Evolutionary conservation across 1,284 basidiomycete species (phyloP).

Genomic region (Caloboletus inedulis): DNA sequence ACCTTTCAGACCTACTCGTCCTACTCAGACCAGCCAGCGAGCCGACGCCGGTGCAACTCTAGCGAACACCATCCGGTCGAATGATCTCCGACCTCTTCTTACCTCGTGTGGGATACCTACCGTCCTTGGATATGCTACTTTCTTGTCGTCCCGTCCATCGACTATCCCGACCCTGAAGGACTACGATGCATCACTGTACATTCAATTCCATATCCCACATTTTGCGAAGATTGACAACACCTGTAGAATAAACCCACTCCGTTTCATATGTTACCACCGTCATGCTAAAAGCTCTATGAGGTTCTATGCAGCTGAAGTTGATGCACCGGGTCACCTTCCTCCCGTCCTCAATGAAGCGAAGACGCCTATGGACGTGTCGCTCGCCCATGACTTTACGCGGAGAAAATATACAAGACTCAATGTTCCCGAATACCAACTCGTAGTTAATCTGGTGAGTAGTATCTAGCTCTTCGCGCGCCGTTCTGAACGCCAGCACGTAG

Average conservation of each 20-base stretch:
- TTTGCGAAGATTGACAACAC: slow-evolving; percentile 11
- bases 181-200: slow-evolving; percentile 16
- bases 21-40: slow-evolving; percentile 15
- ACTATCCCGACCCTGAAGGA: slow-evolving; percentile 21
- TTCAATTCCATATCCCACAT: slow-evolving; percentile 2
- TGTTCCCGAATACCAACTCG: slow-evolving; percentile 12
- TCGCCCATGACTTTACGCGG: slow-evolving; percentile 31
- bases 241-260: slow-evolving; percentile 25
- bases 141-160: slow-evolving; percentile 9
- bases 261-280: slow-evolving; percentile 48
- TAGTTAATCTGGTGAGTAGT: slow-evolving; percentile 26
- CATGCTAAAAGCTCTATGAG: slow-evolving; percentile 49
- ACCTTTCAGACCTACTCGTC: not conserved
- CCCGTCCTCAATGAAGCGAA: slow-evolving; percentile 9
- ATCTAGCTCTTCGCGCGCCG: not conserved
- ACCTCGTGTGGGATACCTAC: slow-evolving; percentile 24
- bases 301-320: slow-evolving; percentile 50
- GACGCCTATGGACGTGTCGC: slow-evolving; percentile 18
- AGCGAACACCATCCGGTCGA: slow-evolving; percentile 8
- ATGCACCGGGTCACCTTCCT: slow-evolving; percentile 29
- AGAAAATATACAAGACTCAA: not conserved
- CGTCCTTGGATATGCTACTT: slow-evolving; percentile 28
- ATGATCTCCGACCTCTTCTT: slow-evolving; percentile 5
- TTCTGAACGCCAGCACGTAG: slow-evolving; percentile 13
- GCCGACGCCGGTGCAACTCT: slow-evolving; percentile 21